These are phyloP conservation scores for Picea abies DNA, from an alignment of 83 land plant genomes.

Conservation along the genomic window DNA sequence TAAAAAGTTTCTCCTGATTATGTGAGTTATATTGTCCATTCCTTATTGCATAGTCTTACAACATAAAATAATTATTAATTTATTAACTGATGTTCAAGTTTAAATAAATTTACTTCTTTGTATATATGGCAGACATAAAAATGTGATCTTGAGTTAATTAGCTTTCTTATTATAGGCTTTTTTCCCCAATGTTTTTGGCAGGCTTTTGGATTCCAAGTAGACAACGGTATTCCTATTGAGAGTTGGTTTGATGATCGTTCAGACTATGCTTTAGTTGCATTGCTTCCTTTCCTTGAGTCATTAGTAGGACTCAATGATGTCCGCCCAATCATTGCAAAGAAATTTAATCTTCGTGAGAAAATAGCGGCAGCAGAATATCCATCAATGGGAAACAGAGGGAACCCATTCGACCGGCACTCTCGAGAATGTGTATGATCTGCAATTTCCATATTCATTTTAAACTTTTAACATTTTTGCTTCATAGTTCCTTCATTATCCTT, in stretches of 20 bases:
- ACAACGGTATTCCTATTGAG: constrained; percentile 88
- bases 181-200: constrained; percentile 23
- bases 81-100: not conserved
- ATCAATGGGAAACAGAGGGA: constrained; percentile 11
- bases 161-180: not conserved
- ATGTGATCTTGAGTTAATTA: not conserved
- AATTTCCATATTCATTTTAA: too few relatives aligned
- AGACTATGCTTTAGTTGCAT: constrained; percentile 50
- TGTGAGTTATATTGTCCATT: not conserved
- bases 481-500: too few relatives aligned
- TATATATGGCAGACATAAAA: too few relatives aligned
- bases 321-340: constrained; percentile 69
- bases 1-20: not conserved
- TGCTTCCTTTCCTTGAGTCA: constrained; percentile 82
- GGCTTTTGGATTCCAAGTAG: constrained; percentile 92
- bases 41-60: not conserved
- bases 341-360: constrained; percentile 73
- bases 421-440: not conserved
- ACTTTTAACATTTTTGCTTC: too few relatives aligned
- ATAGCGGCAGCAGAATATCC: constrained; percentile 44
- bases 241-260: constrained; percentile 86
- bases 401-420: not conserved
- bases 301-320: constrained; percentile 77
- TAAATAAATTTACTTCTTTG: not conserved
- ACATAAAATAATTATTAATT: not conserved